Evolutionary conservation across 139 green algal species (phyloP), one percentile per base, ranked within the genome.

Genomic region (Chlorella ohadii): DNA sequence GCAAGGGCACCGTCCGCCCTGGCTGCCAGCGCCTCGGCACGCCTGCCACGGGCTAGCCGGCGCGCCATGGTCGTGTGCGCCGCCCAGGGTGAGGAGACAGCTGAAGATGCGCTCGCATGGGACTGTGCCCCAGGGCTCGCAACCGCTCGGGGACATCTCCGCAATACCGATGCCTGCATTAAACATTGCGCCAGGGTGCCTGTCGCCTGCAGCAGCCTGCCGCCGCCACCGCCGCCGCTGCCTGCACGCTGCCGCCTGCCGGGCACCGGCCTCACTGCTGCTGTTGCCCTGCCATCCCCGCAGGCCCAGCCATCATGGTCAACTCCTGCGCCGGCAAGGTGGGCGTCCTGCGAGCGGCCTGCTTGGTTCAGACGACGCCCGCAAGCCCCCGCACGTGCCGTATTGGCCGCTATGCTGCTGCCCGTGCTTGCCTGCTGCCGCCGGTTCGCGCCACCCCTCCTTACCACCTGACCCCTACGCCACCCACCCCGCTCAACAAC

Each of bases 311-410:
- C 71, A 87, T 97, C 25, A 94, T 97, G 93, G 91, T 97, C 39
- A 97, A 97, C 83, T 90, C 92, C 87, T 96, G 93, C 87, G 94
- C 93, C 0, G 96, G 96, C 72, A 98, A 98, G 88, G 90, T 90
- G 64, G 12, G 67, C 22, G 34, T 39, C 22, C 65, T 39, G 64
- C n/a, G 7, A 17, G 31, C 1, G 4, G 31, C 17, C 44, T 5
- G 38, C 36, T 28, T 20, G 11, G 34, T 22, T 51, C 11, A 7
- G 38, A 75, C 36, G 1, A 7, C 13, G 12, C 2, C 15, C 15
- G 19, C 51, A 9, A 22, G 51, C 51, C 51, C 63, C 2, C 38
- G 25, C 28, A 68, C 22, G 63, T 28, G 13, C 63, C 27, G 63
- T 33, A 36, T 36, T 31, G n/a, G n/a, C 13, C 13, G 63, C 63